phyloP scores from a whole-genome alignment of 345 rosid genomes.

The Salix arbutifolia region DNA sequence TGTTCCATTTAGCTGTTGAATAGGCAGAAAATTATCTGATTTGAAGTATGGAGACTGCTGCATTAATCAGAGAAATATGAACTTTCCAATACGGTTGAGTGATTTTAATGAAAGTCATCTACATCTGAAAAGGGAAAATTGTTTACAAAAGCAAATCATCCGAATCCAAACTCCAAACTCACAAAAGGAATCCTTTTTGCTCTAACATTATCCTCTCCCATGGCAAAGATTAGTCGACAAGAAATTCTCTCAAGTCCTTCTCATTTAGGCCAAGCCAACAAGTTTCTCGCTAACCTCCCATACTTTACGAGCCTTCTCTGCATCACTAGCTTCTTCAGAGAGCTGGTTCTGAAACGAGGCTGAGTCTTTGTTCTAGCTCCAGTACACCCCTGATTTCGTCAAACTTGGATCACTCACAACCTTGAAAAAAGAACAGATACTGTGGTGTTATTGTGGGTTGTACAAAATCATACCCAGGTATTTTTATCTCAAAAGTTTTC shows the following conservation, averaged over 20 bases:
- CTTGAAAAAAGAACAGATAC: constrained; percentile 29
- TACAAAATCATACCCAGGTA: neutral
- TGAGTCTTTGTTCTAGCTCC: constrained; percentile 96
- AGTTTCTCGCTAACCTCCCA: constrained; percentile 99
- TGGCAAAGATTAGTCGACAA: constrained; percentile 10
- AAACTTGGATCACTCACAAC: constrained; percentile 81
- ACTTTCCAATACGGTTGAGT: constrained; percentile 17
- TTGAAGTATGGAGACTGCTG: neutral
- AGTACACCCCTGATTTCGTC: constrained; percentile 91
- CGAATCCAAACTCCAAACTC: neutral
- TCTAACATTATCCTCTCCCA: constrained; percentile 23
- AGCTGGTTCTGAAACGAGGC: constrained; percentile 94
- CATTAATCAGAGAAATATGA: neutral
- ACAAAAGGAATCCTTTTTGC: neutral
- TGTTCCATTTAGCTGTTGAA: neutral
- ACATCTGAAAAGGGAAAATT: constrained; percentile 16
- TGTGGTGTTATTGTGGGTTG: neutral
- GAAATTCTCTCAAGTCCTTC: neutral
- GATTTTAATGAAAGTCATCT: constrained; percentile 29
- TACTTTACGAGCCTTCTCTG: constrained; percentile 77
- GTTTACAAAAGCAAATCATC: constrained; percentile 21
- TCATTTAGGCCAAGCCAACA: constrained; percentile 66
- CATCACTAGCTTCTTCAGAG: constrained; percentile 87
- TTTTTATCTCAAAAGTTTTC: neutral
- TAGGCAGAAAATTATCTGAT: neutral